Evolutionary conservation across 768 basidiomycete species (phyloP).

Genomic region (Podaxis sp.): DNA sequence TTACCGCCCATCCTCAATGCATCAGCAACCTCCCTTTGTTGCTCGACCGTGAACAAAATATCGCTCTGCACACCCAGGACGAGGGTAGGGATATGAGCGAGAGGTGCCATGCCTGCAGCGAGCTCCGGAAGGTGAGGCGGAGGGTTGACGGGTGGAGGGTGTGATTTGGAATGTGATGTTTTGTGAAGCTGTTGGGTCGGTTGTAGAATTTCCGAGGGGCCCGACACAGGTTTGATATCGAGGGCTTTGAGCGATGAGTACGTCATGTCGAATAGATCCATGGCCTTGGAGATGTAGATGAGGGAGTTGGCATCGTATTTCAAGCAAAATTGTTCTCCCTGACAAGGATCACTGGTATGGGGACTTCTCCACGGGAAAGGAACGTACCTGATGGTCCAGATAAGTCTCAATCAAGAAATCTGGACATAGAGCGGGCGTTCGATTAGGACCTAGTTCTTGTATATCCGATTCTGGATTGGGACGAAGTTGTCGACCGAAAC

Average conservation of each 20-base stretch:
- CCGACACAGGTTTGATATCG: constrained; percentile 36
- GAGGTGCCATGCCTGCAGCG: constrained; percentile 70
- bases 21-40: constrained; percentile 92
- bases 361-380: constrained; percentile 36
- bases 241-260: constrained; percentile 67
- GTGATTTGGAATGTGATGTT: constrained; percentile 60
- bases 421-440: constrained; percentile 80
- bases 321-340: constrained; percentile 96
- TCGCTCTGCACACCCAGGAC: constrained; percentile 96
- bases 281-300: constrained; percentile 98
- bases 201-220: constrained; percentile 17
- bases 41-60: constrained; percentile 94
- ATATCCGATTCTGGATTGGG: constrained; percentile 31
- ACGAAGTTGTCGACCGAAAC: constrained; percentile 83
- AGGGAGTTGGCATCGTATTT: constrained; percentile 99
- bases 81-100: constrained; percentile 73
- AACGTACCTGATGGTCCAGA: constrained; percentile 84
- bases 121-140: constrained; percentile 75
- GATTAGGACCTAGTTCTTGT: constrained; percentile 23
- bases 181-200: constrained; percentile 22
- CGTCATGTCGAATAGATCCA: constrained; percentile 99
- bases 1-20: constrained; percentile 91
- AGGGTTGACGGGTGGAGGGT: constrained; percentile 68
- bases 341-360: constrained; percentile 17
- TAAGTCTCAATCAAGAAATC: constrained; percentile 99